Conservation (phyloP, 2,329 filamentous ascomycete genomes). For the Hypoxylon sp. region DNA sequence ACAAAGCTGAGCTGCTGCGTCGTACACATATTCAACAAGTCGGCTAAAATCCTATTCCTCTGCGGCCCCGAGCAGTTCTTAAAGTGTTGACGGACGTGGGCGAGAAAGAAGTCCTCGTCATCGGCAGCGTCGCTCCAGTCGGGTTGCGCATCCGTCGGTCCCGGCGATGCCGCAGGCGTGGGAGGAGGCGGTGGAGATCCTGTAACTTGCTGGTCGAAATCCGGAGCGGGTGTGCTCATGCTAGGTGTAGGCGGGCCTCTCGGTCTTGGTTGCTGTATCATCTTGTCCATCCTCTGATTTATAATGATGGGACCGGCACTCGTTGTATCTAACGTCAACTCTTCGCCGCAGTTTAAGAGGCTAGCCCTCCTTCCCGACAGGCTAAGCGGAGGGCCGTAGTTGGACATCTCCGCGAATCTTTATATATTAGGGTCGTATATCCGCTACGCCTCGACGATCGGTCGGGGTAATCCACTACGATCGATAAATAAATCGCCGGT, state of each 20-base stretch:
- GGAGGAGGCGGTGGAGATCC: constrained; percentile 75
- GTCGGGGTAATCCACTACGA: constrained; percentile 14
- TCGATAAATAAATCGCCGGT: constrained; percentile 21
- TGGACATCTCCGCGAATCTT: constrained; percentile 56
- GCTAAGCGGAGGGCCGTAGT: constrained; percentile 67
- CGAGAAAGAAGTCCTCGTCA: constrained; percentile 85
- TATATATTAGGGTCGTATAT: constrained; percentile 32
- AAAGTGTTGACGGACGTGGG: constrained; percentile 85
- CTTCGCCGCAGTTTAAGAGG: constrained; percentile 65
- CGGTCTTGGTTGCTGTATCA: constrained; percentile 64
- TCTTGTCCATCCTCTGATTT: constrained; percentile 68
- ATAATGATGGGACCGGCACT: constrained; percentile 57
- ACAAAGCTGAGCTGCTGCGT: constrained; percentile 97
- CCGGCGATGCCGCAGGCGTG: constrained; percentile 75
- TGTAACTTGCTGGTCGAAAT: constrained; percentile 73
- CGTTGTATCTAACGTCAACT: constrained; percentile 68
- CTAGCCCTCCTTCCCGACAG: constrained; percentile 75
- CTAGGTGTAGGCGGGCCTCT: constrained; percentile 76
- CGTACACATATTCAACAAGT: constrained; percentile 93
- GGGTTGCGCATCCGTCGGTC: constrained; percentile 71
- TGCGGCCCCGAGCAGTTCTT: constrained; percentile 81
- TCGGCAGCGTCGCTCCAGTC: constrained; percentile 85
- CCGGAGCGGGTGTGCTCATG: constrained; percentile 74
- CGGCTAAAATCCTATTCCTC: constrained; percentile 85
- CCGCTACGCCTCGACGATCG: constrained; percentile 16